Evolutionary conservation across 1,284 basidiomycete genomes (phyloP), one percentile per base, ranked within the genome.

Genomic region (Malassezia obtusa): DNA sequence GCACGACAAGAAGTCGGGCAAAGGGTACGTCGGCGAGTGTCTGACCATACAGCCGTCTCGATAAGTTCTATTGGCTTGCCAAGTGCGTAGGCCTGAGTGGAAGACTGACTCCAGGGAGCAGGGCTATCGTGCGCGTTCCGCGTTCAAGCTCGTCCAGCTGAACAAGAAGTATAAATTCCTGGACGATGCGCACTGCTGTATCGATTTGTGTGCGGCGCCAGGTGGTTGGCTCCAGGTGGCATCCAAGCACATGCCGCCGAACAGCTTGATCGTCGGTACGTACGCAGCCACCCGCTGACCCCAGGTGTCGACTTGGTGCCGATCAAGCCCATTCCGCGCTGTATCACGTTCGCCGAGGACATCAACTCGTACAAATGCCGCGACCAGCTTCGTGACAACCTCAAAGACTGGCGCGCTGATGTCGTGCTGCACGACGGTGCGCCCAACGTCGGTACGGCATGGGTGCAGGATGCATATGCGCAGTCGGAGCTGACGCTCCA

Each of bases 351-450:
- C 71, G 83, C 88, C 33, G 81, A 90, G 57, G 94, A 99, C 72
- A 98, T 99, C 70, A 98, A 94, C 21, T 95, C 90, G 4, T 78
- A 84, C 10, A 82, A 86, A 57, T 99, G 94, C 76, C 83, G 94
- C 52, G 84, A 87, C 71, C 82, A 86, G 60, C 83, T 99, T 49
- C 83, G 88, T 45, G 79, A 79, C 35, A 89, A 95, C 76, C 78
- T 98, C 60, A 96, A 98, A 76, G 91, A 96, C 75, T 98, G 94
- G 92, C 94, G 91, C 77, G 94, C 94, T n/a, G 94, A 99, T 74
- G 83, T 98, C 9, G 50, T 99, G n/a, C 81, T 99, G 50, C 94
- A 99, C 76, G 94, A 99, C 77, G 94, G 94, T 80, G 94, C 94
- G 37, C 94, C 94, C 37, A 99, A 99, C 75, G 94, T 99, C 75